These are phyloP conservation scores for Pichia cephalocereana DNA, from an alignment of 805 yeast genomes.

Conservation along the genomic window DNA sequence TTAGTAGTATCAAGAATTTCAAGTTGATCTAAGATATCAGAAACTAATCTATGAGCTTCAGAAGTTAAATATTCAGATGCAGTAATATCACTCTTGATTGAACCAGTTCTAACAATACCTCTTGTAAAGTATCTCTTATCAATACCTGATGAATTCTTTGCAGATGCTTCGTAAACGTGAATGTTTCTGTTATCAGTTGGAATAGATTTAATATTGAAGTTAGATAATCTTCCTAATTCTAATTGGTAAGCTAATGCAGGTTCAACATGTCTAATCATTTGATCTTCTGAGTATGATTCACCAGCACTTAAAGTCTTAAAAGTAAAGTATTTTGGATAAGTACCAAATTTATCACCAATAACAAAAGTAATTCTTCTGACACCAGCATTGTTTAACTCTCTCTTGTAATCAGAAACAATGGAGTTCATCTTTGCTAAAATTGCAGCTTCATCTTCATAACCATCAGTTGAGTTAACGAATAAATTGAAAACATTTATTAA, in stretches of 20 bases:
- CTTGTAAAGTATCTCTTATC: conserved; percentile 96
- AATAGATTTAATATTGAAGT: conserved; percentile 90
- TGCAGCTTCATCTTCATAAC: conserved; percentile 62
- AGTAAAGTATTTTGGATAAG: conserved; percentile 92
- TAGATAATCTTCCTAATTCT: conserved; percentile 88
- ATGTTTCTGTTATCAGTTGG: conserved; percentile 95
- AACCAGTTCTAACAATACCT: conserved; percentile 95
- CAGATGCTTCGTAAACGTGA: conserved; percentile 94
- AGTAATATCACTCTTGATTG: conserved; percentile 85
- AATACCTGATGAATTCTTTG: conserved; percentile 77
- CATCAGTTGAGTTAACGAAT: conserved; percentile 64
- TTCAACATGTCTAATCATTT: conserved; percentile 93
- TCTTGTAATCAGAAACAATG: conserved; percentile 56
- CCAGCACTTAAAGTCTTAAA: conserved; percentile 52
- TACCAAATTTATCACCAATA: conserved; percentile 72
- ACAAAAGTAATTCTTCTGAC: conserved; percentile 92
- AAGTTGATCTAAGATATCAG: conserved; percentile 89
- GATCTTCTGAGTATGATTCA: conserved; percentile 77
- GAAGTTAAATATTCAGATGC: conserved; percentile 92
- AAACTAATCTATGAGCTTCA: conserved; percentile 93
- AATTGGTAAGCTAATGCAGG: conserved; percentile 98
- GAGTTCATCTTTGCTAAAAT: conserved; percentile 54
- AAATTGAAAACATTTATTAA: conserved; percentile 79
- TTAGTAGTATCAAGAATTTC: conserved; percentile 91
- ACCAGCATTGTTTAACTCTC: conserved; percentile 59